phyloP scores from a whole-genome alignment of 2,329 filamentous ascomycete species.

The Sclerotinia glacialis region DNA sequence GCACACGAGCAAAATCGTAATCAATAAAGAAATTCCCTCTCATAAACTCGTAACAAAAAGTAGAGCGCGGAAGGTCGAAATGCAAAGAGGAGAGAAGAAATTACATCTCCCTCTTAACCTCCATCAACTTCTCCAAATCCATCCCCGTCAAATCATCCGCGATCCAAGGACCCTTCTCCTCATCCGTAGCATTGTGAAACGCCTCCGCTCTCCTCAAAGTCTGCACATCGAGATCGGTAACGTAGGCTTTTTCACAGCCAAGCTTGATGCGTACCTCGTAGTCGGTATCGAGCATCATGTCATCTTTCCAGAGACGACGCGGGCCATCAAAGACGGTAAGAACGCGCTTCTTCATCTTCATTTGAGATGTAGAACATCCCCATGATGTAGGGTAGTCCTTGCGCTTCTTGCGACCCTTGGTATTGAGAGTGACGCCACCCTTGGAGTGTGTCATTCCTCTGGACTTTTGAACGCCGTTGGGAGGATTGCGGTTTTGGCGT shows the following conservation, averaged over 20 bases:
- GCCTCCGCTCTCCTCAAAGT: slow-evolving; percentile 86
- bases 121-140: slow-evolving; percentile 59
- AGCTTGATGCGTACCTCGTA: slow-evolving; percentile 88
- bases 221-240: slow-evolving; percentile 90
- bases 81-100: slow-evolving; percentile 8
- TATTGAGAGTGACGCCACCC: slow-evolving; percentile 62
- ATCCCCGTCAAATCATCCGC: slow-evolving; percentile 66
- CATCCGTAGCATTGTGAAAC: slow-evolving; percentile 73
- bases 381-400: slow-evolving; percentile 92
- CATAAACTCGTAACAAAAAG: slow-evolving; percentile 11
- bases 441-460: slow-evolving; percentile 76
- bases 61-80: slow-evolving; percentile 12
- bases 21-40: slow-evolving; percentile 13
- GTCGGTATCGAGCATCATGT: slow-evolving; percentile 96
- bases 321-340: slow-evolving; percentile 88
- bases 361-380: slow-evolving; percentile 88
- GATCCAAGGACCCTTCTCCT: slow-evolving; percentile 85
- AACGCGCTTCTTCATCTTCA: slow-evolving; percentile 98
- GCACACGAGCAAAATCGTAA: slow-evolving; percentile 16
- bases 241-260: slow-evolving; percentile 60
- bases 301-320: slow-evolving; percentile 89
- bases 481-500: slow-evolving; percentile 37
- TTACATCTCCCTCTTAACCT: slow-evolving; percentile 39
- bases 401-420: slow-evolving; percentile 77
- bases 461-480: slow-evolving; percentile 61